Base-by-base conservation (phyloP, 768 basidiomycete genomes). In the Hysterangium stoloniferum region DNA sequence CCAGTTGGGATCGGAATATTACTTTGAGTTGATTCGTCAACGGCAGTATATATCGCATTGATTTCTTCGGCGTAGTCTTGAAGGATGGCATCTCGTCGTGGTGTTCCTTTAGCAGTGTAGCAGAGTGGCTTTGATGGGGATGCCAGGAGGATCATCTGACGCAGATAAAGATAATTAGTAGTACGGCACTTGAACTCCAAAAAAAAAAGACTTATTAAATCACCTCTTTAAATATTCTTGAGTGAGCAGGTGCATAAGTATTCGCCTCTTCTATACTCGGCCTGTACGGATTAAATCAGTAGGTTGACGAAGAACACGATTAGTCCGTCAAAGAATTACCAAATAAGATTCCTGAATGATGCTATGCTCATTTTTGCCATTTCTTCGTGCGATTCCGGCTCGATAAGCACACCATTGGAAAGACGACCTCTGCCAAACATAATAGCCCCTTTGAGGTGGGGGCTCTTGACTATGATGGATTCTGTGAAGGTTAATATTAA, bases 41-140 rank as follows among this genome's bases (percentile, higher is more conserved):
- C 25, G 31, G 42, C 33, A 19, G 31, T 25, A 33, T 61, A 79
- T 68, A 78, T 42, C 15, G 57, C 62, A 25, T 77, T 66, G 19
- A 80, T 76, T 49, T 79, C 77, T 1, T 65, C 46, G 11, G 60
- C 62, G 54, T 79, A 79, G 15, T 61, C 9, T 3, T 48, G 57
- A 32, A 75, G 45, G 1, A 71, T 65, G 4, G 65, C 67, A 49
- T 71, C 72, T 42, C 70, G 68, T 35, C 63, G 62, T 3, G 75
- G 66, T 0, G 76, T 73, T 2, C 74, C 74, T 55, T 78, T 79
- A 0, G 62, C 68, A 1, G 73, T 62, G 19, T 69, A 69, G n/a
- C 68, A 61, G 35, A 78, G 61, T 1, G 73, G 76, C 49, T 73
- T 73, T 0, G 61, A 63, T 22, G 68, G 56, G 2, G 64, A 60